Evolutionary conservation across 192 early-diverging fungal species (phyloP).

Genomic region (Coemansia sp.): DNA sequence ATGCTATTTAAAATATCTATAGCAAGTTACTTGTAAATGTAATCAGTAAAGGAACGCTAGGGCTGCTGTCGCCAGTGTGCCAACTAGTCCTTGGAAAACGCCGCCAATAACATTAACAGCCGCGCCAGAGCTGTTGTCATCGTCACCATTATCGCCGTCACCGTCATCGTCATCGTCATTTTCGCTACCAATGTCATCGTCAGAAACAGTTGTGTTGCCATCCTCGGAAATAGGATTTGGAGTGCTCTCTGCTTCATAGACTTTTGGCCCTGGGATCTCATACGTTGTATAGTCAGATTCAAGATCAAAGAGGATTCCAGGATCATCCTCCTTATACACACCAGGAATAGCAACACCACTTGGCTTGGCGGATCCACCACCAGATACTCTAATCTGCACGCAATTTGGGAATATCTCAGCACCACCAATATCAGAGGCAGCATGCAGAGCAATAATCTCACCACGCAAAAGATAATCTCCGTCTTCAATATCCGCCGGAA

Average conservation of each 20-base stretch:
- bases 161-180: too few relatives aligned
- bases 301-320: background rate
- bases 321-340: background rate
- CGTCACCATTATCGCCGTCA: background rate
- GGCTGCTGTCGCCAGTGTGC: background rate
- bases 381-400: background rate
- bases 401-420: background rate
- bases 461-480: conserved; percentile 12
- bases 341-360: background rate
- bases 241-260: background rate
- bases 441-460: conserved; percentile 17
- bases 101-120: background rate
- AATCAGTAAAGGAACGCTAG: background rate
- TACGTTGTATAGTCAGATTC: background rate
- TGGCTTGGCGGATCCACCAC: background rate
- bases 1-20: background rate
- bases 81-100: background rate
- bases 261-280: background rate
- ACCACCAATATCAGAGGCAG: background rate
- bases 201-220: background rate
- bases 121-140: background rate
- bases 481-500: conserved; percentile 1
- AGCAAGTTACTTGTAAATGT: background rate
- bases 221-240: background rate
- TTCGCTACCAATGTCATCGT: background rate